Evolutionary conservation across 2,329 filamentous ascomycete species (phyloP), one percentile per base, ranked within the genome.

Genomic region (Hypoxylon sp.): DNA sequence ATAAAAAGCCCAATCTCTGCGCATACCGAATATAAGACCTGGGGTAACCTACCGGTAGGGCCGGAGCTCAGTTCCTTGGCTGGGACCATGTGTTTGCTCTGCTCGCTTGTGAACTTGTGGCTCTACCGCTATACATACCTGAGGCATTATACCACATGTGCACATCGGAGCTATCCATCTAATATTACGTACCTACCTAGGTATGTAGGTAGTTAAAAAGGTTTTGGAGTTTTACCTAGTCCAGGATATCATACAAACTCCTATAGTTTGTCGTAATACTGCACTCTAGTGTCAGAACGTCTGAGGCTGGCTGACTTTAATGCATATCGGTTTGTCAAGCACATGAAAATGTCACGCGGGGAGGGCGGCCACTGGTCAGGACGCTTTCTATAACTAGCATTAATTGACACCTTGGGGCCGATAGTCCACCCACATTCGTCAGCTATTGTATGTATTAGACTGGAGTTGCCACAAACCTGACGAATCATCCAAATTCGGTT

Each of bases 401-500:
- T 40, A 36, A 63, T 42, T 16, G 36, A 60, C 28, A 46, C 14
- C 32, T 59, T 40, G 16, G 33, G 28, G 44, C 46, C 32, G 11
- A 60, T 49, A 46, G 30, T 12, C 46, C 20, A 24, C 44, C 51
- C n/a, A 58, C 32, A 56, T 63, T 52, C 49, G 48, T 53, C 55
- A 44, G 46, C 24, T 51, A 30, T n/a, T n/a, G n/a, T n/a, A n/a
- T n/a, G n/a, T n/a, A n/a, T 24, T 12, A 38, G 24, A 40, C 18
- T 14, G 24, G 33, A 26, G 54, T 58, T n/a, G 54, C 38, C 51
- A 36, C 60, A 54, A 52, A 20, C 50, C 56, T 62, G 52, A 58
- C 66, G 60, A 69, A 69, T 64, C 64, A 64, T 45, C 46, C 48
- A 48, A 38, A 45, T 55, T 28, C 51, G 12, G 49, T 56, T 52